Conservation (phyloP, 148 eudicot genomes). For the Dysphania ambrosioides region DNA sequence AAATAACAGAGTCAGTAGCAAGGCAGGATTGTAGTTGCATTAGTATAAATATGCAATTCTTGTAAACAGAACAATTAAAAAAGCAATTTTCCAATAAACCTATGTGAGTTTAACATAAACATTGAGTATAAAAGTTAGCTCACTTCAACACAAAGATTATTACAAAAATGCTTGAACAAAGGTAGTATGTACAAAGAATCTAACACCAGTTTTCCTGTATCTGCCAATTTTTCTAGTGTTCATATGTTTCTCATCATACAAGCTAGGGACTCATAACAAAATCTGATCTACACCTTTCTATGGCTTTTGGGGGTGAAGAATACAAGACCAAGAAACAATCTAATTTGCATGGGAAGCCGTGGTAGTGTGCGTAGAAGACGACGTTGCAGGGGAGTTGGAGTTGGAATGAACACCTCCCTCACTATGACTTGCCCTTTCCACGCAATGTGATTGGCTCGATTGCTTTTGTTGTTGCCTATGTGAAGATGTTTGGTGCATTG, state of each 20-base stretch:
- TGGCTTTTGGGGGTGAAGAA: neutral
- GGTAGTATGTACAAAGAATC: slow-evolving; percentile 19
- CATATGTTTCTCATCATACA: slow-evolving; percentile 21
- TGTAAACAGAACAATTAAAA: too few relatives aligned
- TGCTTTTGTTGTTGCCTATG: slow-evolving; percentile 28
- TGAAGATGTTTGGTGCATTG: slow-evolving; percentile 27
- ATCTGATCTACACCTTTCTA: slow-evolving; percentile 30
- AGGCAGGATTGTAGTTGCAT: too few relatives aligned
- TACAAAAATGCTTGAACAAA: neutral
- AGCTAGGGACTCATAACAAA: slow-evolving; percentile 27
- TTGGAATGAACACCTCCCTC: slow-evolving; percentile 32
- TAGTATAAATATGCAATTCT: too few relatives aligned
- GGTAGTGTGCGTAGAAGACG: slow-evolving; percentile 56
- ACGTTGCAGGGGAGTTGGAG: slow-evolving; percentile 47
- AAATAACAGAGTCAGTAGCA: too few relatives aligned
- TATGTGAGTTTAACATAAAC: too few relatives aligned
- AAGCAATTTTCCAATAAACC: too few relatives aligned
- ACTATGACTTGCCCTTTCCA: slow-evolving; percentile 30
- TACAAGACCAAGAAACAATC: neutral
- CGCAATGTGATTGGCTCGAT: slow-evolving; percentile 33
- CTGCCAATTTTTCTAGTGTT: neutral
- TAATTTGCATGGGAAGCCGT: slow-evolving; percentile 44
- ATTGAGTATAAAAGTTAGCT: too few relatives aligned
- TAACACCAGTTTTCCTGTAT: slow-evolving; percentile 5
- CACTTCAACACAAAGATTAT: neutral